phyloP scores from a whole-genome alignment of 352 stramenopile species.

The Globisporangium cederbergense region DNA sequence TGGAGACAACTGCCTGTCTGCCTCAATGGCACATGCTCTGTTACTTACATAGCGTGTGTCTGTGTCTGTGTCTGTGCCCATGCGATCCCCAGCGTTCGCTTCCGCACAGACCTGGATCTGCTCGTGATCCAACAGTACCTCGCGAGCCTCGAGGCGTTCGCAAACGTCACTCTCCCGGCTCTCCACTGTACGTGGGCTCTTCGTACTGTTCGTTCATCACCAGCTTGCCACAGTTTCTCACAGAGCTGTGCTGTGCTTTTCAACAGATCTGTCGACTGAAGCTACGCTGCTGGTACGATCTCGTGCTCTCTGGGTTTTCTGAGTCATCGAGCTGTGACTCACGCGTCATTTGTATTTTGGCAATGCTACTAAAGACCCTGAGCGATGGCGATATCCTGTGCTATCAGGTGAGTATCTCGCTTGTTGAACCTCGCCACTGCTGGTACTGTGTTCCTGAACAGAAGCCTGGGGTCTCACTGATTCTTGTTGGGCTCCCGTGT shows the following conservation, averaged over 20 bases:
- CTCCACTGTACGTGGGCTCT: constrained; percentile 45
- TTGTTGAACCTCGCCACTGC: background rate
- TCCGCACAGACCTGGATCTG: constrained; percentile 59
- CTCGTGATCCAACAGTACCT: constrained; percentile 53
- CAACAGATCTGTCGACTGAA: constrained; percentile 56
- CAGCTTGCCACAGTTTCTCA: background rate
- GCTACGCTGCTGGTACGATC: constrained; percentile 37
- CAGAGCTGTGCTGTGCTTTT: background rate
- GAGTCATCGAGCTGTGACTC: background rate
- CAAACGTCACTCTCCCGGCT: constrained; percentile 29
- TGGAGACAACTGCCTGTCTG: too few species aligned
- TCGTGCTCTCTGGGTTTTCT: background rate
- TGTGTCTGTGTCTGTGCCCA: background rate
- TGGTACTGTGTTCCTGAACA: background rate
- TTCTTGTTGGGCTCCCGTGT: too few species aligned
- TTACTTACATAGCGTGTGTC: background rate
- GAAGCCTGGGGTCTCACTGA: background rate
- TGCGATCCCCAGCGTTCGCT: constrained; percentile 26
- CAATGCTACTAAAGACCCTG: constrained; percentile 27
- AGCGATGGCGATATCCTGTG: constrained; percentile 66
- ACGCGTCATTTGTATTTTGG: background rate
- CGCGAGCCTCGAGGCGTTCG: constrained; percentile 34
- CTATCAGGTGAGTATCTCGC: constrained; percentile 38
- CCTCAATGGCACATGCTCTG: too few species aligned
- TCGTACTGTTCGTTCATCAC: background rate